Conservation (phyloP, 805 yeast species). For the Geotrichum ghanense region DNA sequence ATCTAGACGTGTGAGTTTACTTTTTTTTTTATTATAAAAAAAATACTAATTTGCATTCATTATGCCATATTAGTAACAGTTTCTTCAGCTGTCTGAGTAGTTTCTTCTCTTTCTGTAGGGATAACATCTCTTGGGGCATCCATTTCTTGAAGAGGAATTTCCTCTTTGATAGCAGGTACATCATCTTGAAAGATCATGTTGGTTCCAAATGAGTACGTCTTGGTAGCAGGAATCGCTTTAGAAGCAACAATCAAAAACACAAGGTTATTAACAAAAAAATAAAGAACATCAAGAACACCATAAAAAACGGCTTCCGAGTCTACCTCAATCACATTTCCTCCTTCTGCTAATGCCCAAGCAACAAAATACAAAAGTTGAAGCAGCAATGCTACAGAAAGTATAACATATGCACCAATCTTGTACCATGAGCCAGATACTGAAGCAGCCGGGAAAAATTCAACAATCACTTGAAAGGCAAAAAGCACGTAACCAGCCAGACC, state of each 20-base stretch:
- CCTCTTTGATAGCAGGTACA: no score
- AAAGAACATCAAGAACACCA: conserved; percentile 44
- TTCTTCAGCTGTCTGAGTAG: no score
- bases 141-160: no score
- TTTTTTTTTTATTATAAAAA: no score
- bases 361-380: conserved; percentile 41
- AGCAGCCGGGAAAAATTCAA: conserved; percentile 12
- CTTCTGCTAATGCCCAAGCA: conserved; percentile 46
- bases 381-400: conserved; percentile 20
- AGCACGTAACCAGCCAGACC: conserved; percentile 34
- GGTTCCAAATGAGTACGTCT: no score
- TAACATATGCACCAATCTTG: conserved; percentile 6
- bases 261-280: conserved; percentile 24
- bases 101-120: no score
- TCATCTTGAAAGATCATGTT: no score
- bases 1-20: no score
- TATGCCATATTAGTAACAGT: no score
- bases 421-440: conserved; percentile 1
- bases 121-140: no score
- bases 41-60: no score
- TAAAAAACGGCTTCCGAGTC: conserved; percentile 49
- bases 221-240: no score
- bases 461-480: conserved; percentile 16
- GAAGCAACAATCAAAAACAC: conserved; percentile 14
- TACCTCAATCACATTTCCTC: conserved; percentile 50